These are phyloP conservation scores for Datura wrightii DNA, from an alignment of 257 asterid genomes.

Conservation along the genomic window DNA sequence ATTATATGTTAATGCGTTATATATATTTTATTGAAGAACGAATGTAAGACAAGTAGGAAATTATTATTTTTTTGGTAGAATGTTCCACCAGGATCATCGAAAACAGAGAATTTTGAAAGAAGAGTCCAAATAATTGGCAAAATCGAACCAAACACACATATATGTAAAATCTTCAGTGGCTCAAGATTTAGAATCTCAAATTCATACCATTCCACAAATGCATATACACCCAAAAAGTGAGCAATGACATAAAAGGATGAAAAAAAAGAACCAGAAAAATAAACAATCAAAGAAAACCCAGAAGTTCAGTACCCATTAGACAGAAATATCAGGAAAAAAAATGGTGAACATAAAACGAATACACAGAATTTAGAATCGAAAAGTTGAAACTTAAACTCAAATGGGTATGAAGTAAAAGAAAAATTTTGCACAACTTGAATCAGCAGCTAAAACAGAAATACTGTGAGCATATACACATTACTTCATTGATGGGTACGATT, in stretches of 20 bases:
- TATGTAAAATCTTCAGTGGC: background rate
- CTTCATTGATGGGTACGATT: background rate
- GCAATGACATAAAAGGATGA: background rate
- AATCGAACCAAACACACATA: background rate
- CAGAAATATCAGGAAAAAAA: background rate
- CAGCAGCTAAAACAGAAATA: conserved; percentile 1
- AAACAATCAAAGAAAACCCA: background rate
- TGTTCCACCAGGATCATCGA: conserved; percentile 39
- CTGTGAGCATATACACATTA: background rate
- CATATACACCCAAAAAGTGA: background rate
- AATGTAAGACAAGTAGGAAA: conserved; percentile 5
- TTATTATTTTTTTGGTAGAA: conserved; percentile 30
- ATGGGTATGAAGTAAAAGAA: background rate
- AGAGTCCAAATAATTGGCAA: background rate
- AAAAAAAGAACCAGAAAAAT: background rate
- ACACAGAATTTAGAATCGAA: background rate
- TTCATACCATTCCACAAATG: background rate
- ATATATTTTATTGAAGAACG: background rate
- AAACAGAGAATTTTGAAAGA: conserved; percentile 3
- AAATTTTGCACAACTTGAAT: background rate
- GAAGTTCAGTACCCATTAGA: background rate
- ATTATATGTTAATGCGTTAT: background rate
- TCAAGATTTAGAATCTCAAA: conserved; percentile 13
- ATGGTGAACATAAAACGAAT: background rate
- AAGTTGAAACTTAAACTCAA: background rate